Base-by-base conservation (phyloP, 2,329 filamentous ascomycete genomes). In the Fusarium xylarioides region DNA sequence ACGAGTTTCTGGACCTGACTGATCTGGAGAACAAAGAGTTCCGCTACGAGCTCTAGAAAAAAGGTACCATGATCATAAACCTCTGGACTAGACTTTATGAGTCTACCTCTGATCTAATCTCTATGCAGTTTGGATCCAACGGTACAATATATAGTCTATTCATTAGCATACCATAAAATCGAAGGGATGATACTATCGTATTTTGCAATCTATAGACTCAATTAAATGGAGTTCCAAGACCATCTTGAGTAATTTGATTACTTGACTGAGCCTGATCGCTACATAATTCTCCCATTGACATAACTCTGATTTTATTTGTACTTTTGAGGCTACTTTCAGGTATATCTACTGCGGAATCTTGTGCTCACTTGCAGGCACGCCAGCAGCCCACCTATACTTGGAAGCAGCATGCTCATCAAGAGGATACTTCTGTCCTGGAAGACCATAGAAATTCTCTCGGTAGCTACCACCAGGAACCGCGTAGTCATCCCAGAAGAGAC, bases 401-500 rank as follows among this genome's bases (percentile, higher is more conserved):
- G 85, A 82, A 2, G 88, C 88, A 11, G 86, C 81, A 74, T 91
- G 89, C 54, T 88, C 86, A 2, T 84, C 80, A 2, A 84, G 77
- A 6, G 88, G 87, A 42, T 86, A 83, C 14, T 79, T 84, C 73
- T 88, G 85, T 0, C 88, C 89, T 16, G 82, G 78, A 28, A 82
- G 82, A 21, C 84, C 83, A 63, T 89, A 88, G 65, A 91, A 83
- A 77, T 91, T 91, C 80, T 91, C 89, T 14, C 90, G 83, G 69
- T 90, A 89, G 0, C 88, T 91, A 0, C 89, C 89, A 3, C 85
- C 86, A 2, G 86, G 85, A 5, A 90, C 87, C 11, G 85, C 83
- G 74, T 87, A 87, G 44, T 85, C 83, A 26, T 85, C 84, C 82
- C 84, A 89, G 78, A 91, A 90, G 10, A 91, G 77, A 0, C 90